Base-by-base conservation (phyloP, 2,329 filamentous ascomycete genomes). In the Fusarium continuum region DNA sequence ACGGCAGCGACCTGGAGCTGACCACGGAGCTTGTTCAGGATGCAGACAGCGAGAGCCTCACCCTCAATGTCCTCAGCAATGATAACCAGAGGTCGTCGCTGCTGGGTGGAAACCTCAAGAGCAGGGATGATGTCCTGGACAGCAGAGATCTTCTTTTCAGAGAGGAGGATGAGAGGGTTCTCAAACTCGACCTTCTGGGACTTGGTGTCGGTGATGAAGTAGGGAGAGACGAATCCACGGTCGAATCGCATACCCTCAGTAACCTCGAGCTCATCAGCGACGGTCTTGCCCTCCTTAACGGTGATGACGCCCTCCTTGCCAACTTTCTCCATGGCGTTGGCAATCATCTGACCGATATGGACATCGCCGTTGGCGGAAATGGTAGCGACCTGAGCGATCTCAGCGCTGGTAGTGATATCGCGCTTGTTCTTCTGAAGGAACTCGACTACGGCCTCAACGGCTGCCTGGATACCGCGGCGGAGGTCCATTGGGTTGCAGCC, bases 221-320 rank as follows among this genome's bases (percentile, higher is more conserved):
- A 99, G 72, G 95, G 93, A 22, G 95, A 99, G 77, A 97, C 94
- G 80, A 91, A 99, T 65, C 95, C 95, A 76, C 95, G 94, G 87
- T 99, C 95, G 83, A 99, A 99, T 80, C 95, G 93, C 95, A 99
- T 99, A 78, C 95, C 95, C 89, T 99, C 95, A 58, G 95, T 99
- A 63, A 99, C 89, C 83, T 99, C 95, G 53, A 99, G 90, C 88
- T 99, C 95, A 72, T 99, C 95, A 74, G 91, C 88, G 76, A 96
- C 90, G 60, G 95, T 98, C 91, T 98, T 99, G 78, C 95, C 95
- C 86, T 99, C 95, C 90, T 99, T 99, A 76, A 98, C 94, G 56
- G 95, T 99, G 79, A 99, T 99, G 75, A 99, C 95, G 85, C 95
- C 95, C 85, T 99, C 95, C 88, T 99, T 99, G 81, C 95, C 95